These are phyloP conservation scores for Tylopilus felleus DNA, from an alignment of 768 basidiomycete genomes.

Conservation along the genomic window DNA sequence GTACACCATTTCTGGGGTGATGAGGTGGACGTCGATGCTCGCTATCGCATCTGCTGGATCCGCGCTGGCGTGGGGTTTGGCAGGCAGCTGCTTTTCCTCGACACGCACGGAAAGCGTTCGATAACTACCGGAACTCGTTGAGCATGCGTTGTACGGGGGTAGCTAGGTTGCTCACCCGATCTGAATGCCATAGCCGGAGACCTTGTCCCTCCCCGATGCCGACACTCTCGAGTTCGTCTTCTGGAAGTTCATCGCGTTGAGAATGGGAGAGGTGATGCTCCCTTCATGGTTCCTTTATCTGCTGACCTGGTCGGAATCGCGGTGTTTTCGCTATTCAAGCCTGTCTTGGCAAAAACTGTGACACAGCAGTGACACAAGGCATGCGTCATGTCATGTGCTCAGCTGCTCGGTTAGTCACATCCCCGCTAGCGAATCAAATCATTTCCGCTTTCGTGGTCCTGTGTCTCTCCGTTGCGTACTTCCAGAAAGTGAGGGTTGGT, in stretches of 20 bases:
- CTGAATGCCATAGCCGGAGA: constrained; percentile 28
- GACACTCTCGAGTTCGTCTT: constrained; percentile 20
- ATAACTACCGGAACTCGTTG: constrained; percentile 21
- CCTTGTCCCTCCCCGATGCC: constrained; percentile 8
- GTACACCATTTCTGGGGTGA: constrained; percentile 41
- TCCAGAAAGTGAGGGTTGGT: background rate
- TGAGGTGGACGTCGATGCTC: constrained; percentile 47
- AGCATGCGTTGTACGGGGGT: background rate
- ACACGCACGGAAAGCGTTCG: constrained; percentile 45
- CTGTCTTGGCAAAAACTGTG: too few species aligned
- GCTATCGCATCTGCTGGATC: constrained; percentile 39
- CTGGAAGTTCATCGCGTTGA: constrained; percentile 10
- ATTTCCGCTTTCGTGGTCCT: background rate
- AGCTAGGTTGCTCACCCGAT: constrained; percentile 13
- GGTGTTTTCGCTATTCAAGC: constrained; percentile 23
- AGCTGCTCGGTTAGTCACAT: too few species aligned
- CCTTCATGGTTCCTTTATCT: constrained; percentile 7
- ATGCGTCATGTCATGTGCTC: too few species aligned
- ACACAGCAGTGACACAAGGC: background rate
- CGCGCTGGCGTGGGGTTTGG: constrained; percentile 8
- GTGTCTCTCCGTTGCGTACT: background rate
- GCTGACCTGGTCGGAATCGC: background rate
- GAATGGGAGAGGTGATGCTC: background rate
- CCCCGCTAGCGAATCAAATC: too few species aligned
- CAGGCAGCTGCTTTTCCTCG: constrained; percentile 27